Evolutionary conservation across 257 asterid genomes (phyloP).

Genomic region (Orobanche coerulescens): DNA sequence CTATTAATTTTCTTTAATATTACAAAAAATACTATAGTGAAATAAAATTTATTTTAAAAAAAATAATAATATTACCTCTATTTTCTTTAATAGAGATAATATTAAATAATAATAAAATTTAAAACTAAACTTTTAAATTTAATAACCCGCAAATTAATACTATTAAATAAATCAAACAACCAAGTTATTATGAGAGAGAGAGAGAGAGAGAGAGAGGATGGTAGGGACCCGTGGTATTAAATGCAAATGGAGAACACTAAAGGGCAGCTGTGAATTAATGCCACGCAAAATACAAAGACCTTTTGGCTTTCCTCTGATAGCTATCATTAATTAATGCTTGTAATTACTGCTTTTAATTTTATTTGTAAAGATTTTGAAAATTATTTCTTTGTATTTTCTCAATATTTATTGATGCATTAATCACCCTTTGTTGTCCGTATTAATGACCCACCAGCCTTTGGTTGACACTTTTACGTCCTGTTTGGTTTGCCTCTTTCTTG

Average conservation of each 20-base stretch:
- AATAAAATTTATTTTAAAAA: too few species aligned
- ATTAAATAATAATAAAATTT: too few species aligned
- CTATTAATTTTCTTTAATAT: too few species aligned
- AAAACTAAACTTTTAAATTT: too few species aligned
- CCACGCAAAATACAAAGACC: conserved; percentile 31
- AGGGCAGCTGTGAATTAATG: conserved; percentile 55
- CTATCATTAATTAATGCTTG: conserved; percentile 42
- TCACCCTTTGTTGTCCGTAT: conserved; percentile 27
- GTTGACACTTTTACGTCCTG: conserved; percentile 22
- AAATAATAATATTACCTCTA: too few species aligned
- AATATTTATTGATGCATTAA: conserved; percentile 28
- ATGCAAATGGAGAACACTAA: conserved; percentile 38
- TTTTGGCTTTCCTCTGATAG: conserved; percentile 32
- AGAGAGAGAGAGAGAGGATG: too few species aligned
- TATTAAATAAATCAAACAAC: too few species aligned
- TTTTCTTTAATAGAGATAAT: too few species aligned
- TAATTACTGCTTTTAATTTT: conserved; percentile 32
- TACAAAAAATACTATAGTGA: too few species aligned
- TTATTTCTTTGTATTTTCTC: conserved; percentile 17
- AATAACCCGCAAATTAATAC: too few species aligned
- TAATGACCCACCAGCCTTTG: conserved; percentile 25
- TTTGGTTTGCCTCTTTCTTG: conserved; percentile 13
- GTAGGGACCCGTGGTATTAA: conserved; percentile 34
- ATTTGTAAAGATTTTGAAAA: neutral
- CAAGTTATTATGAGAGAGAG: too few species aligned